Conservation (phyloP, 2,329 filamentous ascomycete species). For the Colletotrichum caudatum region DNA sequence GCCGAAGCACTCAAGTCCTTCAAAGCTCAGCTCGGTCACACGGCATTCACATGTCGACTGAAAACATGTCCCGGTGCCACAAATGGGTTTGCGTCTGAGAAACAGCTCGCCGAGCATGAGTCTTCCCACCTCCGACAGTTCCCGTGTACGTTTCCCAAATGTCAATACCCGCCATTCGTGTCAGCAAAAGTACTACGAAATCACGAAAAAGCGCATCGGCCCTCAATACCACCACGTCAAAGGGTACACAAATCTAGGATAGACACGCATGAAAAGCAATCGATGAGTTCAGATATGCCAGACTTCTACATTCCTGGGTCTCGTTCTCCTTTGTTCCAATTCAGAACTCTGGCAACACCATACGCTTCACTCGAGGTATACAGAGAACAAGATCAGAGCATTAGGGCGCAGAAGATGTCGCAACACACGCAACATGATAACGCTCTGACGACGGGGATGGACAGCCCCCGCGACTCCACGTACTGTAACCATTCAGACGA, state of each 20-base stretch:
- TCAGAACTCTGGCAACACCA: too few relatives aligned
- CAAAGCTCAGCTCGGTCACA: background rate
- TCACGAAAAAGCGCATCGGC: background rate
- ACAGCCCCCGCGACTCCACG: too few relatives aligned
- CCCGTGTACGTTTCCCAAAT: background rate
- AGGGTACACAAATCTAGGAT: background rate
- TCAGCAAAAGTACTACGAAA: background rate
- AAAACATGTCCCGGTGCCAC: background rate
- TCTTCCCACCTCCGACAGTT: background rate
- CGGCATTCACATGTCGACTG: background rate
- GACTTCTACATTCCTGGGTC: too few relatives aligned
- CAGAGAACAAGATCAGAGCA: too few relatives aligned
- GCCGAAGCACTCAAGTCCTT: background rate
- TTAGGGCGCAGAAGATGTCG: too few relatives aligned
- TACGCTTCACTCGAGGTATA: too few relatives aligned
- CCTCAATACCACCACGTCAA: background rate
- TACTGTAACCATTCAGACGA: too few relatives aligned
- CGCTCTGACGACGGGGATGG: too few relatives aligned
- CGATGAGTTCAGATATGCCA: too few relatives aligned
- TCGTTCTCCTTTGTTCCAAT: too few relatives aligned
- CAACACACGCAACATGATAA: too few relatives aligned
- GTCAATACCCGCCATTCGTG: background rate
- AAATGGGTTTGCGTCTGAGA: background rate
- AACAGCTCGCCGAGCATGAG: background rate
- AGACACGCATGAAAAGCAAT: fast-evolving